Evolutionary conservation across 2,329 filamentous ascomycete species (phyloP), one percentile per base, ranked within the genome.

Genomic region (Aurifilum marmelostoma): DNA sequence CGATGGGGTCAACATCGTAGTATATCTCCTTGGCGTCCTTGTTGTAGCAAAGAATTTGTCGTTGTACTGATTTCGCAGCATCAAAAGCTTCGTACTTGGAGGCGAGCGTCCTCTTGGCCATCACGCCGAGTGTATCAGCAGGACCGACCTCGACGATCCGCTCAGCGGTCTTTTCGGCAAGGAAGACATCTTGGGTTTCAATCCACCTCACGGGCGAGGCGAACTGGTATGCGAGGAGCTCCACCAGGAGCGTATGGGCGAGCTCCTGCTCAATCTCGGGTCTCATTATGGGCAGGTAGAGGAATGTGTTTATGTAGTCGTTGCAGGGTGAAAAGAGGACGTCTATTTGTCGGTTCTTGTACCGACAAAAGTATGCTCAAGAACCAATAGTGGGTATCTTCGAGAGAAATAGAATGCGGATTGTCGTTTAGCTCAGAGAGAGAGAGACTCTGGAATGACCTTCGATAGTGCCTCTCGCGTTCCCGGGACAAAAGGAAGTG

Each of bases 1-100:
- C 93, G 39, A 97, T 85, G 0, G 96, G 96, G 77, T 99, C 96
- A 59, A 97, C 94, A 78, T 97, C 95, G 82, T 99, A 99, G 85
- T 99, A 99, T 73, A 99, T 99, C 81, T 99, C 96, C 81, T 97
- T 98, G 68, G 94, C 92, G 78, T 99, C 96, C 82, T 99, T 99
- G 86, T 97, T 98, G 85, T 98, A 99, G 86, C 96, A 98, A 68
- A 99, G 88, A 79, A 99, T 97, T 81, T 98, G 95, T 79, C 96
- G 90, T 83, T 97, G 94, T 58, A 98, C 91, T 9, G 95, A 97
- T 77, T 95, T 95, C 71, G 96, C 96, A 68, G 96, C 96, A 82
- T 99, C 96, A 82, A 97, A 97, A 72, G 95, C 94, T 85, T 99
- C 96, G 81, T 98, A 99, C 83, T 98, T 98, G 78, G 94, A 94